These are phyloP conservation scores for Candida tropicalis DNA, from an alignment of 1,139 yeast genomes.

Conservation along the genomic window DNA sequence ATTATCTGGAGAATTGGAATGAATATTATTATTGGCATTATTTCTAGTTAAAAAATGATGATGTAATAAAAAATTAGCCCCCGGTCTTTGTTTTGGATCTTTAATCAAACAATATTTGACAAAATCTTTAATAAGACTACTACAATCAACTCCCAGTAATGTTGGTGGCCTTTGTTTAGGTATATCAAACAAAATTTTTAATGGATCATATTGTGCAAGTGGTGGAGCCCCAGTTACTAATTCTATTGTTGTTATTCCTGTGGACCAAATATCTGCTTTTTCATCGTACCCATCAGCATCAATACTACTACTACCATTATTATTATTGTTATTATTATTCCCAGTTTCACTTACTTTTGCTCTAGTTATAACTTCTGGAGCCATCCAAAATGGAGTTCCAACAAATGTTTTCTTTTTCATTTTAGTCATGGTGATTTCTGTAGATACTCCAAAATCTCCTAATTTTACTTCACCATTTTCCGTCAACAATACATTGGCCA, in stretches of 20 bases:
- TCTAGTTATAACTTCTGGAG: constrained; percentile 74
- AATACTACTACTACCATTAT: constrained; percentile 35
- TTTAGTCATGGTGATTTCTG: constrained; percentile 66
- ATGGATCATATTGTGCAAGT: constrained; percentile 65
- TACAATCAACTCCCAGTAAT: constrained; percentile 45
- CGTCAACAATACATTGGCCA: constrained; percentile 77
- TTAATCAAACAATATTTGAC: constrained; percentile 60
- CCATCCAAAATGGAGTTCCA: constrained; percentile 95
- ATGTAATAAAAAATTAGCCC: constrained; percentile 45
- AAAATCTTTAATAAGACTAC: constrained; percentile 60
- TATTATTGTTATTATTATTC: constrained; percentile 51
- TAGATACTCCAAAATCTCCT: constrained; percentile 89
- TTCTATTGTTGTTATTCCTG: constrained; percentile 82
- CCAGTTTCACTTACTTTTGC: constrained; percentile 65
- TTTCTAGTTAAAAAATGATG: constrained; percentile 44
- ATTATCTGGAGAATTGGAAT: constrained; percentile 8
- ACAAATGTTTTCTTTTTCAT: constrained; percentile 72
- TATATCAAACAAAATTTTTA: constrained; percentile 72
- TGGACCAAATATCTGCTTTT: constrained; percentile 87
- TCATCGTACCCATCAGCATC: constrained; percentile 61
- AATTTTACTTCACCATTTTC: constrained; percentile 64
- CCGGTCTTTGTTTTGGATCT: constrained; percentile 57
- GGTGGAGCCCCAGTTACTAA: constrained; percentile 77
- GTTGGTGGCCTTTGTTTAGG: constrained; percentile 71
- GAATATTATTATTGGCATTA: too few species aligned